Evolutionary conservation across 208 protist species (phyloP).

Genomic region (Acanthamoeba castellanii): DNA sequence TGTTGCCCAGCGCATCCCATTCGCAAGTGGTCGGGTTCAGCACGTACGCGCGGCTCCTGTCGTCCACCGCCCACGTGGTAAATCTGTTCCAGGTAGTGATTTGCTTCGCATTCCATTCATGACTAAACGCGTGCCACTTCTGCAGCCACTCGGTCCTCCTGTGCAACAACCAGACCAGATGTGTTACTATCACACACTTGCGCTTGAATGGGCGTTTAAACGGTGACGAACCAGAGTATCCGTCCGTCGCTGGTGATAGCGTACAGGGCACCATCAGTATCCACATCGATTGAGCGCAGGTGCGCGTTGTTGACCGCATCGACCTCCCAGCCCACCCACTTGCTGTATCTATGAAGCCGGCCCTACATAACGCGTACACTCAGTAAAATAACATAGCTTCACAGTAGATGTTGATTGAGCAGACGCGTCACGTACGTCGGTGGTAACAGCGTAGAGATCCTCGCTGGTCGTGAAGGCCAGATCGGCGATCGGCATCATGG

Average conservation of each 20-base stretch:
- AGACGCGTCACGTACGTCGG: not conserved
- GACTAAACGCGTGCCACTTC: conserved; percentile 16
- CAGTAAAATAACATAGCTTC: not conserved
- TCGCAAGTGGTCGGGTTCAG: not conserved
- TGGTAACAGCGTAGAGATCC: not conserved
- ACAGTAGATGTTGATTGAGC: not conserved
- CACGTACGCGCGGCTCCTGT: not conserved
- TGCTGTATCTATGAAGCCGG: not conserved
- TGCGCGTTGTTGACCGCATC: not conserved
- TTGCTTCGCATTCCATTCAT: not conserved
- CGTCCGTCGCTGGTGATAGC: not conserved
- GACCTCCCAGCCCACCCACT: not conserved
- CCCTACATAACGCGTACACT: not conserved
- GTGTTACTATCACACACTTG: not conserved
- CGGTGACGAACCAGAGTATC: not conserved
- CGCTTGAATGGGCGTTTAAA: not conserved
- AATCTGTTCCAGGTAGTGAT: not conserved
- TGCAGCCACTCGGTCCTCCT: conserved; percentile 24
- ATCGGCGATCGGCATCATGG: not conserved
- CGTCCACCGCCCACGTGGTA: not conserved
- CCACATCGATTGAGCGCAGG: not conserved
- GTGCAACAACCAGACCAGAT: not conserved
- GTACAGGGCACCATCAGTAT: not conserved
- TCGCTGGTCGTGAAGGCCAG: not conserved
- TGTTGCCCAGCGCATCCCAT: conserved; percentile 7